phyloP scores from a whole-genome alignment of 1,284 basidiomycete species.

The Phylloboletellus chloephorus region DNA sequence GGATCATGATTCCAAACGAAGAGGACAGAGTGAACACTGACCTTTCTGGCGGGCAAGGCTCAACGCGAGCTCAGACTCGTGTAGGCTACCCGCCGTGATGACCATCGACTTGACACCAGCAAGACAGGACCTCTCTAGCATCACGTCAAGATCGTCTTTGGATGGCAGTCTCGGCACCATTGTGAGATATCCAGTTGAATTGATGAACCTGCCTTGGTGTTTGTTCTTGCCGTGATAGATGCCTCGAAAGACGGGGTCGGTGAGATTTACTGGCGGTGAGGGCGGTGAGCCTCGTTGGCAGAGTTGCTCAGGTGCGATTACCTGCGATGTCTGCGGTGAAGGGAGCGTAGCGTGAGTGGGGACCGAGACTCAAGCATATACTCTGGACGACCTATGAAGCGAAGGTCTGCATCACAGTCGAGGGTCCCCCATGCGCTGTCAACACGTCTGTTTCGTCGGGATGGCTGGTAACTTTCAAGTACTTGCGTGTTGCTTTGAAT shows the following conservation, averaged over 20 bases:
- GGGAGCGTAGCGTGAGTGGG: not conserved
- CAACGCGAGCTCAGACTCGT: slow-evolving; percentile 62
- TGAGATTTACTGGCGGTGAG: slow-evolving; percentile 49
- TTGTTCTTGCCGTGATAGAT: slow-evolving; percentile 47
- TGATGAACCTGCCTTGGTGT: slow-evolving; percentile 42
- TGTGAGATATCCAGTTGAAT: slow-evolving; percentile 11
- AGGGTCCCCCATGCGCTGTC: too few relatives aligned
- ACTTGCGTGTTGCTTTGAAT: too few relatives aligned
- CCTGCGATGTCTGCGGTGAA: slow-evolving; percentile 41
- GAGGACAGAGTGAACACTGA: slow-evolving; percentile 25
- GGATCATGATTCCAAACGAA: not conserved
- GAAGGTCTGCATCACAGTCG: slow-evolving; percentile 14
- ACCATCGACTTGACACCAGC: slow-evolving; percentile 77
- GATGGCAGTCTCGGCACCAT: not conserved
- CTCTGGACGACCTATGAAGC: slow-evolving; percentile 36
- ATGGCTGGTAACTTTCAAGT: too few relatives aligned
- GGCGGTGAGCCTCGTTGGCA: not conserved
- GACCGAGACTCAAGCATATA: not conserved
- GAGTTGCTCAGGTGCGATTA: slow-evolving; percentile 15
- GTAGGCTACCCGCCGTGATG: slow-evolving; percentile 74
- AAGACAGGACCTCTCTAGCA: slow-evolving; percentile 55
- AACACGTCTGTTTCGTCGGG: too few relatives aligned
- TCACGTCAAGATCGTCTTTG: slow-evolving; percentile 62
- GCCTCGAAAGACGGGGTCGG: slow-evolving; percentile 59
- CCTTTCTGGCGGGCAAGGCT: slow-evolving; percentile 57